Evolutionary conservation across 495 filamentous ascomycete genomes (phyloP).

Genomic region (Trichoderma virens): DNA sequence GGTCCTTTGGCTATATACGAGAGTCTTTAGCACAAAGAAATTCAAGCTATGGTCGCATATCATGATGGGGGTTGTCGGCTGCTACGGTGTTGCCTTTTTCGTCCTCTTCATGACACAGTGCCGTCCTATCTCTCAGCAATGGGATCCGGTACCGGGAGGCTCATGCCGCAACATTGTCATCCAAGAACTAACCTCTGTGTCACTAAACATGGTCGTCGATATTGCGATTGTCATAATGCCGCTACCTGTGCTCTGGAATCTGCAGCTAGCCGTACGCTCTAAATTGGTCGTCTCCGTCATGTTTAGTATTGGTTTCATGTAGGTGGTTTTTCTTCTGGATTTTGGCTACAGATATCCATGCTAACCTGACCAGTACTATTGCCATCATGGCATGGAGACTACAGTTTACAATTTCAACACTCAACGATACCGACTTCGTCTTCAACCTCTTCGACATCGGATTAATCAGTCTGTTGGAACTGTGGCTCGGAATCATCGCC

Average conservation of each 20-base stretch:
- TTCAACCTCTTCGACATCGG: conserved; percentile 10
- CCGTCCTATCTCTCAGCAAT: conserved; percentile 13
- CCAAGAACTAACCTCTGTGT: conserved; percentile 21
- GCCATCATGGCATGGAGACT: conserved; percentile 12
- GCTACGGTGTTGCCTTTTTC: conserved; percentile 11
- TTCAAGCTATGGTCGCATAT: conserved; percentile 11
- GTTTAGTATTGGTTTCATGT: conserved; percentile 32
- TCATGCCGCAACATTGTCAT: conserved; percentile 12
- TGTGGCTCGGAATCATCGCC: conserved; percentile 12
- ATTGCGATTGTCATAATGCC: conserved; percentile 32
- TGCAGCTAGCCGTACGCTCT: conserved; percentile 29
- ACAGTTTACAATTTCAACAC: not conserved
- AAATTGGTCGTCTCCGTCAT: conserved; percentile 31
- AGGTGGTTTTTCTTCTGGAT: conserved; percentile 11
- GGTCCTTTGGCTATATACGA: conserved; percentile 11
- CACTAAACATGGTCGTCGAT: conserved; percentile 33
- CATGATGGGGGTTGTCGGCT: conserved; percentile 6
- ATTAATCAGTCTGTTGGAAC: conserved; percentile 10
- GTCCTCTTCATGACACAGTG: conserved; percentile 15
- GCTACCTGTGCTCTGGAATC: conserved; percentile 28
- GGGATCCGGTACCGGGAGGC: conserved; percentile 13
- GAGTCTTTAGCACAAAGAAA: conserved; percentile 14
- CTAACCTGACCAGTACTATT: conserved; percentile 11
- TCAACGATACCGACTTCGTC: conserved; percentile 10
- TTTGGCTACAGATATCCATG: not conserved